Evolutionary conservation across 345 rosid genomes (phyloP), one percentile per base, ranked within the genome.

Genomic region (Punica granatum): DNA sequence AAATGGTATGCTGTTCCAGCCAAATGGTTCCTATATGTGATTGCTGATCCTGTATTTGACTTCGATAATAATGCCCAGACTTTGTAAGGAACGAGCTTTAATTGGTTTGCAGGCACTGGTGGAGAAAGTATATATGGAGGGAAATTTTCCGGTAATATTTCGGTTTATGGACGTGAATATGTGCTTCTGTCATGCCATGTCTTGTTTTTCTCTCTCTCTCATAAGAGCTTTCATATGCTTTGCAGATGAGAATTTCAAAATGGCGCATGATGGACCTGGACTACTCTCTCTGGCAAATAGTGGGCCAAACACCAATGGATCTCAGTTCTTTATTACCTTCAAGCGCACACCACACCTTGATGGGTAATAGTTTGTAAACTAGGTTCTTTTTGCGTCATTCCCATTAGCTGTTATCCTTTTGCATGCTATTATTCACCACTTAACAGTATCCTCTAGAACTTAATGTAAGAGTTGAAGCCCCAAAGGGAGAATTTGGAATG

Each of bases 111-210:
- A 95, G 99, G 98, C 86, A 90, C 99, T 67, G 99, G 99, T 66
- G 99, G 99, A 70, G 98, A 95, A 82, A 90, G 98, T 72, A 90
- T 92, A 71, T 95, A 86, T 58, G 99, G 97, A 76, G 98, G 96
- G 70, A 95, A 90, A 76, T 92, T 95, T 86, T 73, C 89, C 60
- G 99, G 99, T 92, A 76, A 67, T 61, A 56, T 53, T 68, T 79
- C 12, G 51, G 26, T 32, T 19, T 48, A 63, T 48, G 18, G 41
- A 37, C 49, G 11, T 12, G 16, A 2, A 33, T 11, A 10, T 8
- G 12, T 35, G 43, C 65, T 7, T 35, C 9, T 63, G 21, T 30
- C 26, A 36, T 31, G 69, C 12, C 62, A 67, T 39, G 30, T 56
- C 54, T 46, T 30, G 30, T 67, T 23, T 26, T 26, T 63, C 48